Base-by-base conservation (phyloP, 78 protist genomes). In the Monosiga brevicollis region DNA sequence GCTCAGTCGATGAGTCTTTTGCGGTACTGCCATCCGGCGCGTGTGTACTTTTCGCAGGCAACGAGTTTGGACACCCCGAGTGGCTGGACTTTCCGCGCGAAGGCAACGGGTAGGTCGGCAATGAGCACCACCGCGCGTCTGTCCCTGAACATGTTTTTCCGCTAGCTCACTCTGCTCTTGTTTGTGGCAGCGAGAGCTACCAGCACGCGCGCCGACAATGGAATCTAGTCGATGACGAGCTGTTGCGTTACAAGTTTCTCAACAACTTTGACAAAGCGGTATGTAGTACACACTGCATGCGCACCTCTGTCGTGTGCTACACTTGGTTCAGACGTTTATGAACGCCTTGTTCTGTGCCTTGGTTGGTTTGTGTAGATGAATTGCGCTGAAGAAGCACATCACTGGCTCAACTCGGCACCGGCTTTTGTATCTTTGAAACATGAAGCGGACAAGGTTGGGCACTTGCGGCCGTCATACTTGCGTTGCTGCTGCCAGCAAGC, bases 21-120 rank as follows among this genome's bases (percentile, higher is more conserved):
- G n/a, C n/a, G n/a, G n/a, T n/a, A n/a, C 15, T 49, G 62, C 29
- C 6, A 49, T 15, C 15, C 15, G 62, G 62, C 15, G 6, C 15
- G 62, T 49, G 62, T 49, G 62, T 49, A 49, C 62, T 6, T n/a
- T n/a, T n/a, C 62, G 29, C 62, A 49, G 62, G 99, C 73, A 96
- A 96, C 80, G 99, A 97, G 87, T 97, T 94, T 71, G 99, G 99
- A 32, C 99, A 97, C 82, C 99, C 99, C 37, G 98, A 97, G 86
- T 97, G 99, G 99, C 91, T 97, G 3, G 99, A 97, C 82, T 95
- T 97, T 74, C 99, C 99, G 43, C 82, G 97, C 34, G 94, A 35
- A 10, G 97, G 93, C 43, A 97, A 97, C 92, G 85, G 88, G 35
- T 39, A 26, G 40, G 79, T 40, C n/a, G 42, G 39, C 43, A 36